Base-by-base conservation (phyloP, 208 protist genomes). In the Trypanosoma mega region DNA sequence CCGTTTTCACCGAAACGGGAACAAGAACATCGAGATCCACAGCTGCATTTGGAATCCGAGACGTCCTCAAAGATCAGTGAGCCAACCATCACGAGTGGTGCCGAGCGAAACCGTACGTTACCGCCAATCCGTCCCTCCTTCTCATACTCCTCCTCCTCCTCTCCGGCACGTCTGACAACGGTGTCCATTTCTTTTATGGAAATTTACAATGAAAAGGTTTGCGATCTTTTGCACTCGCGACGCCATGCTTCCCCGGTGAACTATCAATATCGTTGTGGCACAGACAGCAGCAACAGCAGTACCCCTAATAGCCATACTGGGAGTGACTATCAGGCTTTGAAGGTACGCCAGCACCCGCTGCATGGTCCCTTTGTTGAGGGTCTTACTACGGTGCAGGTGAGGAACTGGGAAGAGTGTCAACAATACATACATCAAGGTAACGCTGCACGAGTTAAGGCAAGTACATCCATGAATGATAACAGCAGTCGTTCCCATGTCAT, bases 401-500 rank as follows among this genome's bases (percentile, higher is more conserved):
- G 78, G 39, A 66, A 59, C 11, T 88, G 80, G 61, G 70, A 63
- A 23, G 78, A 91, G 49, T 96, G 93, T 33, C 72, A 82, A 53
- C 46, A 59, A 16, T 70, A 74, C 26, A 65, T 98, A 16, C 69
- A 85, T 20, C 61, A 73, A 29, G 96, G 94, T 20, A 87, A 85
- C 30, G 53, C 66, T 8, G 64, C 73, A n/a, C 79, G 92, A 36
- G 83, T 78, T 37, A 78, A 84, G 29, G 59, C 56, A 46, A 82
- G 68, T 63, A 98, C 95, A 0, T 63, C 69, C 26, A 96, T 96
- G 78, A 98, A 98, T 71, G 84, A 86, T 1, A 78, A 69, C 26
- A 94, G 82, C 18, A 94, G 80, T 47, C 77, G 97, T 23, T 98
- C 97, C 0, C 98, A 99, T 77, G 93, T 93, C 30, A 98, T 99